Conservation (phyloP, 2,329 filamentous ascomycete genomes). For the Sporothrix brunneoviolacea region DNA sequence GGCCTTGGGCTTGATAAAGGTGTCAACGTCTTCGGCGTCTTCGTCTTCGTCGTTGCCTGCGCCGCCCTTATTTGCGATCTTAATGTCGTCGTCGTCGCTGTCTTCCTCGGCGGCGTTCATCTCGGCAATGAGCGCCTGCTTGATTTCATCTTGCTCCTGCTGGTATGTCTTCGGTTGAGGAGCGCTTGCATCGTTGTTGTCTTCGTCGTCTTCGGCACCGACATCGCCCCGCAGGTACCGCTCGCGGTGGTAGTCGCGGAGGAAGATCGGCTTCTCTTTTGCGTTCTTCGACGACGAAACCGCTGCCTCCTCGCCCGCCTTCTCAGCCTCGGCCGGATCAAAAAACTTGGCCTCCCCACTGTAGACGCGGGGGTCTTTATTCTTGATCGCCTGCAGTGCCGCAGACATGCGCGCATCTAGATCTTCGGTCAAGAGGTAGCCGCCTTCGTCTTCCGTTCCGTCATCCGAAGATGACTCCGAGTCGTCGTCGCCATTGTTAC, state of each 20-base stretch:
- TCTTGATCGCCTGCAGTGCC: slow-evolving; percentile 78
- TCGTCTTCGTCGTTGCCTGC: slow-evolving; percentile 18
- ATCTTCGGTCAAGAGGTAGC: slow-evolving; percentile 75
- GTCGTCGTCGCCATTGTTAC: slow-evolving; percentile 37
- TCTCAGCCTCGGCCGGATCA: slow-evolving; percentile 54
- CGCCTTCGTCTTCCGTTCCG: slow-evolving; percentile 86
- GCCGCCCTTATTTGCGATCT: no score
- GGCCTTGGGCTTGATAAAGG: slow-evolving; percentile 69
- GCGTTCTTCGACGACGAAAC: slow-evolving; percentile 37
- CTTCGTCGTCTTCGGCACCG: slow-evolving; percentile 53
- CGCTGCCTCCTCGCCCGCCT: slow-evolving; percentile 21
- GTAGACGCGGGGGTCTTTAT: slow-evolving; percentile 88
- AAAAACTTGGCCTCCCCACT: slow-evolving; percentile 73
- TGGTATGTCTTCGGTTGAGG: slow-evolving; percentile 58
- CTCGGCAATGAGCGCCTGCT: slow-evolving; percentile 69
- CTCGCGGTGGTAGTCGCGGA: slow-evolving; percentile 84
- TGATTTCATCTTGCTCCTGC: slow-evolving; percentile 81
- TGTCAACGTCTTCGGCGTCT: slow-evolving; percentile 59
- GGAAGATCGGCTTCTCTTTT: slow-evolving; percentile 78
- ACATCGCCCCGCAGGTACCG: slow-evolving; percentile 71
- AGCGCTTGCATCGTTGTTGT: slow-evolving; percentile 33
- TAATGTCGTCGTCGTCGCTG: slow-evolving; percentile 50
- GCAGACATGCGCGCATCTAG: slow-evolving; percentile 83
- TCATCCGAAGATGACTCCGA: slow-evolving; percentile 59
- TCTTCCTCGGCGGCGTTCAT: slow-evolving; percentile 63